phyloP scores from a whole-genome alignment of 2,329 filamentous ascomycete species.

The Fusarium albidum region DNA sequence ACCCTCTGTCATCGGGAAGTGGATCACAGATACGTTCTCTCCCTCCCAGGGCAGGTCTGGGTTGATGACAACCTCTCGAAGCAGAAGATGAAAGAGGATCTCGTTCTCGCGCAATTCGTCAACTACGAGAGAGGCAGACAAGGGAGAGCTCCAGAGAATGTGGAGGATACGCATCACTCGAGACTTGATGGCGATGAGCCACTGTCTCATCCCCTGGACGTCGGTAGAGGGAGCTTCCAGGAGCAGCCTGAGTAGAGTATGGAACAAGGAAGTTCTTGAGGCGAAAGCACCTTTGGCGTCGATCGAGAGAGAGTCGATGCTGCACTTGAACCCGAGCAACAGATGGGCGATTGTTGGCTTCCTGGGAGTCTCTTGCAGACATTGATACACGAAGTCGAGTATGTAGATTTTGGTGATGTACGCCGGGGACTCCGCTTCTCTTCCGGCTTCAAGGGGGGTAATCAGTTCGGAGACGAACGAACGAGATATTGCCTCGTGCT shows the following conservation, averaged over 20 bases:
- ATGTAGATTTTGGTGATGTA: slow-evolving; percentile 87
- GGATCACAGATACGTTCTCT: slow-evolving; percentile 62
- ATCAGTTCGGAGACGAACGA: slow-evolving; percentile 75
- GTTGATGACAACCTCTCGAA: slow-evolving; percentile 75
- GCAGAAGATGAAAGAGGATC: slow-evolving; percentile 80
- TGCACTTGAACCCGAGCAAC: slow-evolving; percentile 85
- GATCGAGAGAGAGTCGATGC: slow-evolving; percentile 73
- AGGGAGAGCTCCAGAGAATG: slow-evolving; percentile 81
- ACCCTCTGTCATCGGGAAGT: slow-evolving; percentile 75
- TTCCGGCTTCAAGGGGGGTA: slow-evolving; percentile 75
- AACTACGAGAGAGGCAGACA: slow-evolving; percentile 79
- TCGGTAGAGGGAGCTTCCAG: slow-evolving; percentile 73
- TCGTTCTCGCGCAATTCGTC: slow-evolving; percentile 81
- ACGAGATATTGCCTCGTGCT: slow-evolving; percentile 80
- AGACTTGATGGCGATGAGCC: slow-evolving; percentile 74
- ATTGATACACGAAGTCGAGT: slow-evolving; percentile 84
- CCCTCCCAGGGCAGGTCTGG: slow-evolving; percentile 79
- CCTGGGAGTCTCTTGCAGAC: slow-evolving; percentile 76
- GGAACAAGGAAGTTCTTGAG: slow-evolving; percentile 79
- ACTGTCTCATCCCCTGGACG: slow-evolving; percentile 68
- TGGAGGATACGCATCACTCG: slow-evolving; percentile 77
- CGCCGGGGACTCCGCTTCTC: slow-evolving; percentile 72
- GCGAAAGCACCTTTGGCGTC: slow-evolving; percentile 76
- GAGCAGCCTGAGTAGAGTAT: slow-evolving; percentile 78
- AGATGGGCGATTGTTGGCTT: slow-evolving; percentile 90